phyloP scores from a whole-genome alignment of 2,329 filamentous ascomycete genomes.

The Ambrosiella xylebori region DNA sequence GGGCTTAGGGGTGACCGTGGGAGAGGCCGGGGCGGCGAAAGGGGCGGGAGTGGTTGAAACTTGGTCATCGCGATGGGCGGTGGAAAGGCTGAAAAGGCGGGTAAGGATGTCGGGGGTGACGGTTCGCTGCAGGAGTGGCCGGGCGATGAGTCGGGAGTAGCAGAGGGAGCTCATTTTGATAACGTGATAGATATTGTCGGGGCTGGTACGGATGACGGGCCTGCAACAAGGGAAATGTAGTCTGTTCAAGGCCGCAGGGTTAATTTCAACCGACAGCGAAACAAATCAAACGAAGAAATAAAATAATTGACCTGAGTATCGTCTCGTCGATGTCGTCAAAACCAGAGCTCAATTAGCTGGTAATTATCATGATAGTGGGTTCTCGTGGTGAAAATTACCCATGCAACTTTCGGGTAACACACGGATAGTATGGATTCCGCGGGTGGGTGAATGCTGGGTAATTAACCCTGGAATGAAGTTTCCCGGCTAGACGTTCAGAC shows the following conservation, averaged over 20 bases:
- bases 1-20: neutral
- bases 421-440: slow-evolving; percentile 2
- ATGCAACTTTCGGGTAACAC: neutral
- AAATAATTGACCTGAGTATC: neutral
- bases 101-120: slow-evolving; percentile 5
- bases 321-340: neutral
- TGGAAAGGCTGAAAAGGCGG: slow-evolving; percentile 15
- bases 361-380: neutral
- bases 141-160: slow-evolving; percentile 8
- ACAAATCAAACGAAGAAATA: neutral
- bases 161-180: slow-evolving; percentile 12
- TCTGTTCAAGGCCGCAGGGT: neutral
- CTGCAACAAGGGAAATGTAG: neutral
- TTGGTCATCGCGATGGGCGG: slow-evolving; percentile 13
- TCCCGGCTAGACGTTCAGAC: neutral
- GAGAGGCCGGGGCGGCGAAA: neutral
- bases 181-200: neutral
- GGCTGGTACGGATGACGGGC: neutral
- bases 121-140: slow-evolving; percentile 7
- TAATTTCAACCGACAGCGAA: neutral
- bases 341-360: neutral
- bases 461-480: neutral
- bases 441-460: slow-evolving; percentile 11
- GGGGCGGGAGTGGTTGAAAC: neutral
- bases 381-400: slow-evolving; percentile 4